These are phyloP conservation scores for Microsporum audouinii DNA, from an alignment of 2,329 filamentous ascomycete genomes.

Conservation along the genomic window DNA sequence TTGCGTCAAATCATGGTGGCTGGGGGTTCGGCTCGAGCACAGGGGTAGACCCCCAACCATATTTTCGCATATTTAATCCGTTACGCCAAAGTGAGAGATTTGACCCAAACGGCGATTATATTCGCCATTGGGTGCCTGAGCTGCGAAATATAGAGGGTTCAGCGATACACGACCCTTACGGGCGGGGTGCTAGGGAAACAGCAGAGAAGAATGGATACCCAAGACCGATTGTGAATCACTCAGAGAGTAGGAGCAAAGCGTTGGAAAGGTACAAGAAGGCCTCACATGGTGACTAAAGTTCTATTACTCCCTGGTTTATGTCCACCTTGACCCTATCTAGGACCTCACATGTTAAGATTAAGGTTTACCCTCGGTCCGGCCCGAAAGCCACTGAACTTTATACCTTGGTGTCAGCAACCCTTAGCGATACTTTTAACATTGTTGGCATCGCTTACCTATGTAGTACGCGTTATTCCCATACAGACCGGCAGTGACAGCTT, in stretches of 20 bases:
- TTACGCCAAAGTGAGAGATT: constrained; percentile 77
- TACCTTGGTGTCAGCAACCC: too few species aligned
- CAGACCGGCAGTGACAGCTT: constrained; percentile 10
- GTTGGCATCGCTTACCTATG: neutral
- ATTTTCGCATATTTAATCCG: constrained; percentile 85
- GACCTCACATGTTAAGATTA: neutral
- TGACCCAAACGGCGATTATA: constrained; percentile 66
- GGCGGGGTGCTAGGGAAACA: constrained; percentile 46
- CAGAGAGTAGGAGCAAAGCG: constrained; percentile 53
- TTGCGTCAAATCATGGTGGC: constrained; percentile 64
- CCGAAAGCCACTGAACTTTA: neutral
- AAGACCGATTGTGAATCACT: constrained; percentile 62
- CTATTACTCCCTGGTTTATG: too few species aligned
- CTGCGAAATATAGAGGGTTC: constrained; percentile 52
- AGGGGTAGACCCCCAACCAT: constrained; percentile 76
- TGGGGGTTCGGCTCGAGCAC: constrained; percentile 57
- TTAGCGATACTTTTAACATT: too few species aligned
- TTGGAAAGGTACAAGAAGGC: constrained; percentile 48
- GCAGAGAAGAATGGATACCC: constrained; percentile 63
- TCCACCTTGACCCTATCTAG: too few species aligned
- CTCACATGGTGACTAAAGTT: neutral
- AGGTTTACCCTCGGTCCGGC: neutral
- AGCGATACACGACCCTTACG: constrained; percentile 72
- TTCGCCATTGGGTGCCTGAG: constrained; percentile 72
- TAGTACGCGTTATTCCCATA: neutral